Evolutionary conservation across 441 rosid genomes (phyloP).

Genomic region (Gossypium schwendimanii): DNA sequence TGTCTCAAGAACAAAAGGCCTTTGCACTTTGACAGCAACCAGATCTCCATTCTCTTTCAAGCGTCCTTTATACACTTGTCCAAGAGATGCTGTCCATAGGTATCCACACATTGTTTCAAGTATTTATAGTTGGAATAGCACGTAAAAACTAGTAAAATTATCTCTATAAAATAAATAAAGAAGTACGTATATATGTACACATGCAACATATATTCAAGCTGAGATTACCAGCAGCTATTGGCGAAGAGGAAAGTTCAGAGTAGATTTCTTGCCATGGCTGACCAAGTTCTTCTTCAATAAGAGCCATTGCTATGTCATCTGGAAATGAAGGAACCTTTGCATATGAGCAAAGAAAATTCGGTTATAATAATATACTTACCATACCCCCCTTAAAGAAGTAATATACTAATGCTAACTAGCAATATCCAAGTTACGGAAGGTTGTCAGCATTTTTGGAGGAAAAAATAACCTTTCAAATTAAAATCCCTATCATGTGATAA

Average conservation of each 20-base stretch:
- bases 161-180: not conserved
- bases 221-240: conserved; percentile 83
- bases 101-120: conserved; percentile 16
- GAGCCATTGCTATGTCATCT: conserved; percentile 96
- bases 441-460: not conserved
- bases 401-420: not conserved
- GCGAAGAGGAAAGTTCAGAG: conserved; percentile 90
- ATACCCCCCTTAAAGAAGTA: not conserved
- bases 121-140: conserved; percentile 15
- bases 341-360: conserved; percentile 31
- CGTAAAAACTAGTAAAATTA: conserved; percentile 1
- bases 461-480: not conserved
- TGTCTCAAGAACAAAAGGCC: conserved; percentile 97
- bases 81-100: conserved; percentile 74
- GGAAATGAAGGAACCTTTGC: conserved; percentile 97
- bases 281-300: conserved; percentile 88
- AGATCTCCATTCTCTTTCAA: conserved; percentile 84
- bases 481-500: not conserved
- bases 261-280: conserved; percentile 79
- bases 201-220: not conserved
- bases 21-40: conserved; percentile 95
- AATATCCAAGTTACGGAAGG: not conserved
- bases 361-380: conserved; percentile 8
- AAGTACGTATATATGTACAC: not conserved
- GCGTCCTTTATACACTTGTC: conserved; percentile 91